These are phyloP conservation scores for Boletus tylopilopsis DNA, from an alignment of 768 basidiomycete species.

Conservation along the genomic window DNA sequence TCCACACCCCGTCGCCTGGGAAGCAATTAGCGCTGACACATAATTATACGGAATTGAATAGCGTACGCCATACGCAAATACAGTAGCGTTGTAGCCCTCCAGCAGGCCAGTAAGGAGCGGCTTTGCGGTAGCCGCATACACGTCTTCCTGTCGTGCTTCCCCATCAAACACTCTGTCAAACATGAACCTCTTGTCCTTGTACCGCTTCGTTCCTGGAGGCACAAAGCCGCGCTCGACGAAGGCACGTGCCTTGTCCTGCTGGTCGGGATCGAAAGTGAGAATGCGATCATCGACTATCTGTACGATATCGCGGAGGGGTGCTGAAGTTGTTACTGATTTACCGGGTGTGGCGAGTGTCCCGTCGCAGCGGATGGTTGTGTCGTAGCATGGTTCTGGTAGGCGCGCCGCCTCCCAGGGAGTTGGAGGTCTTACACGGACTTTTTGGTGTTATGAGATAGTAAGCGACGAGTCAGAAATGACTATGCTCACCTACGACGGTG, in stretches of 20 bases:
- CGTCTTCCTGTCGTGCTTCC: constrained; percentile 77
- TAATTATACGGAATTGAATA: constrained; percentile 2
- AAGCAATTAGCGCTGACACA: constrained; percentile 12
- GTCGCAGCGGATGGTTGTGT: constrained; percentile 73
- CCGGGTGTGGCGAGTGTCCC: constrained; percentile 75
- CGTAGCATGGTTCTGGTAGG: constrained; percentile 71
- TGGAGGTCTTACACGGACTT: constrained; percentile 91
- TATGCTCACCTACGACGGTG: constrained; percentile 68
- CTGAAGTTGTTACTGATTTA: constrained; percentile 45
- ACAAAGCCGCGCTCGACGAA: constrained; percentile 84
- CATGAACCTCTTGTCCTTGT: constrained; percentile 96
- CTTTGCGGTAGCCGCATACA: constrained; percentile 82
- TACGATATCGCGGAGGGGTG: constrained; percentile 71
- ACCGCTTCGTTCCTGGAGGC: constrained; percentile 85
- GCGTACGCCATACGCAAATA: constrained; percentile 97
- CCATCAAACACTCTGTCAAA: constrained; percentile 92
- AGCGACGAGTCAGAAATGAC: background rate
- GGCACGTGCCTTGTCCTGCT: constrained; percentile 74
- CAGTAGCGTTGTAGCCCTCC: constrained; percentile 95
- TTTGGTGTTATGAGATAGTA: constrained; percentile 11
- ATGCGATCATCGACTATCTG: constrained; percentile 94
- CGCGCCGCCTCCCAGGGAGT: constrained; percentile 81
- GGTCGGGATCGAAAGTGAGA: constrained; percentile 93
- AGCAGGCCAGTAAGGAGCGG: constrained; percentile 82
- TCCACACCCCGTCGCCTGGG: constrained; percentile 98